phyloP scores from a whole-genome alignment of 352 stramenopile genomes.

The Vaucheria bursata region DNA sequence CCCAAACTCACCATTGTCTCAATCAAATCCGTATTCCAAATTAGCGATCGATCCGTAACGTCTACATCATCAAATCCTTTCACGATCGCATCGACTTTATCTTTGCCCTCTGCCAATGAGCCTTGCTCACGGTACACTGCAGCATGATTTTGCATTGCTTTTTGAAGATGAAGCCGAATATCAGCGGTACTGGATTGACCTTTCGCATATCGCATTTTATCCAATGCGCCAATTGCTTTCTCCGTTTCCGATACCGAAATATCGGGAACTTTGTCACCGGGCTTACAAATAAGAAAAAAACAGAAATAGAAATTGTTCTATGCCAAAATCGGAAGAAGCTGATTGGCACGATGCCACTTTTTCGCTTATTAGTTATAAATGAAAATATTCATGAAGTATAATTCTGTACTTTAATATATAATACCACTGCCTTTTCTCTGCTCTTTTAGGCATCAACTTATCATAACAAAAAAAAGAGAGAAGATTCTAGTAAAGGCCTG shows the following conservation, averaged over 20 bases:
- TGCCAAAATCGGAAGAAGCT: no score
- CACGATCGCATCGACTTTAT: conserved; percentile 75
- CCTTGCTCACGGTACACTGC: conserved; percentile 73
- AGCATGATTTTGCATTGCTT: conserved; percentile 76
- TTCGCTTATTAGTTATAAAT: no score
- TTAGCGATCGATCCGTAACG: conserved; percentile 79
- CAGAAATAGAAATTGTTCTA: no score
- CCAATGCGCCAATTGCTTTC: conserved; percentile 17
- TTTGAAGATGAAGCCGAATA: conserved; percentile 62
- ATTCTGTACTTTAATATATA: no score
- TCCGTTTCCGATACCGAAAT: conserved; percentile 23
- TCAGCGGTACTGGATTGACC: conserved; percentile 38
- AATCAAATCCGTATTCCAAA: conserved; percentile 95
- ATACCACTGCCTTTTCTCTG: no score
- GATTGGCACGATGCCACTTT: no score
- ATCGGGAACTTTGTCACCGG: conserved; percentile 57
- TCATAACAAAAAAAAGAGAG: no score
- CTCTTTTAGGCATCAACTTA: no score
- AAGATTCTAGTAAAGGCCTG: no score
- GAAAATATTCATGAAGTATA: no score
- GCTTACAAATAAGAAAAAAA: no score
- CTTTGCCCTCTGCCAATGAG: conserved; percentile 64
- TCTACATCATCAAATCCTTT: conserved; percentile 80
- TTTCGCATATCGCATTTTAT: conserved; percentile 45
- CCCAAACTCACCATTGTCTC: conserved; percentile 69